Base-by-base conservation (phyloP, 768 basidiomycete genomes). In the Daedalea quercina region DNA sequence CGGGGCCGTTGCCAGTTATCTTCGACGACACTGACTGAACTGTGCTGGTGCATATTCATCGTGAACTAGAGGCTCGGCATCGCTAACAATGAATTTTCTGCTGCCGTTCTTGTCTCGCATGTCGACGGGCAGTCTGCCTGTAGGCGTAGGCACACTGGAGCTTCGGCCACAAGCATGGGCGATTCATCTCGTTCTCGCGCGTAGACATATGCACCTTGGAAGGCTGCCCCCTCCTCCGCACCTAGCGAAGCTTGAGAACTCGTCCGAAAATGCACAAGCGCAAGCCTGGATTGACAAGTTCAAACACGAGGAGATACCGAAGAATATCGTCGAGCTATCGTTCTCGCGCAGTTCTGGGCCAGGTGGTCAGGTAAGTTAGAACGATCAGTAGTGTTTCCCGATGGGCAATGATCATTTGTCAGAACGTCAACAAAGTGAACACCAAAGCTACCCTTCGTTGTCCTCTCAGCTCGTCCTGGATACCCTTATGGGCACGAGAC, bases 381-480 rank as follows among this genome's bases (percentile, higher is more conserved):
- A 8, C 37, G 22, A 44, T 40, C 22, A 15, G 50, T 45, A 22
- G 20, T 47, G 17, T n/a, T 33, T 28, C 50, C 34, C 24, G 26
- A 19, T n/a, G 34, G 35, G 25, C 24, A 43, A 62, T 58, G 45
- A 6, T 2, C 17, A n/a, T 17, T 31, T 31, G 41, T 20, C 25
- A 91, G 87, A 89, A 92, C 58, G 90, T 92, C 35, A 92, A 92
- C 63, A 92, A 90, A 69, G 78, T 91, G n/a, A 90, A 88, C 54
- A 91, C 90, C 13, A 91, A 91, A 64, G 86, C 79, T 0, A 84
- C 80, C 0, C 59, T 85, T 15, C 74, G 84, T 40, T 87, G 85
- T 59, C 65, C 74, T 6, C 47, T 88, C 9, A 70, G 81, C 48
- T 70, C 76, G 1, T 50, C 67, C 1, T 90, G 87, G 87, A 83